Evolutionary conservation across 257 asterid genomes (phyloP).

Genomic region (Sherardia arvensis): DNA sequence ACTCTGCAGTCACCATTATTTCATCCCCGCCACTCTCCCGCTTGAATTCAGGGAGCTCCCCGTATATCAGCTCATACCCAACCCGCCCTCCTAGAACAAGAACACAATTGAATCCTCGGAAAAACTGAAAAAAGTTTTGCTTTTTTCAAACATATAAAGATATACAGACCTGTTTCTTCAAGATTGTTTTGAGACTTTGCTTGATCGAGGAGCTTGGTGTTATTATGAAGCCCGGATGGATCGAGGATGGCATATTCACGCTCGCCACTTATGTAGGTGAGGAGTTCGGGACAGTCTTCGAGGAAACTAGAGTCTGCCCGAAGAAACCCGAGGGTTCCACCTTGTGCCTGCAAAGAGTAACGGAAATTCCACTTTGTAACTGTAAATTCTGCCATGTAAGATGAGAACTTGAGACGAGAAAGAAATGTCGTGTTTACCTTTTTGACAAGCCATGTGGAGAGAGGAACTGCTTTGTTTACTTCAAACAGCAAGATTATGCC

Average conservation of each 20-base stretch:
- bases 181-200: slow-evolving; percentile 18
- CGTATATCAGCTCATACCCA: background rate
- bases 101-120: background rate
- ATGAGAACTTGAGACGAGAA: background rate
- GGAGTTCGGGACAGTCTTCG: slow-evolving; percentile 32
- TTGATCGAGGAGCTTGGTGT: slow-evolving; percentile 24
- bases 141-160: no score
- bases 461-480: slow-evolving; percentile 56
- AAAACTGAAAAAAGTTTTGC: no score
- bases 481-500: slow-evolving; percentile 61
- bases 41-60: background rate
- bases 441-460: slow-evolving; percentile 64
- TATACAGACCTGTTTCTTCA: slow-evolving; percentile 56
- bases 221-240: slow-evolving; percentile 30
- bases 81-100: background rate
- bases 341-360: slow-evolving; percentile 51
- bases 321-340: slow-evolving; percentile 61
- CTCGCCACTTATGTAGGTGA: slow-evolving; percentile 46
- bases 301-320: slow-evolving; percentile 23
- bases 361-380: background rate
- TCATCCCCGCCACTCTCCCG: background rate
- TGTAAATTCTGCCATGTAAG: background rate
- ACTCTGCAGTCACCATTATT: background rate
- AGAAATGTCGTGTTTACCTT: slow-evolving; percentile 36
- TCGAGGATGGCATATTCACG: slow-evolving; percentile 68